Evolutionary conservation across 371 early-diverging fungal species (phyloP).

Genomic region (Parasitella parasitica): DNA sequence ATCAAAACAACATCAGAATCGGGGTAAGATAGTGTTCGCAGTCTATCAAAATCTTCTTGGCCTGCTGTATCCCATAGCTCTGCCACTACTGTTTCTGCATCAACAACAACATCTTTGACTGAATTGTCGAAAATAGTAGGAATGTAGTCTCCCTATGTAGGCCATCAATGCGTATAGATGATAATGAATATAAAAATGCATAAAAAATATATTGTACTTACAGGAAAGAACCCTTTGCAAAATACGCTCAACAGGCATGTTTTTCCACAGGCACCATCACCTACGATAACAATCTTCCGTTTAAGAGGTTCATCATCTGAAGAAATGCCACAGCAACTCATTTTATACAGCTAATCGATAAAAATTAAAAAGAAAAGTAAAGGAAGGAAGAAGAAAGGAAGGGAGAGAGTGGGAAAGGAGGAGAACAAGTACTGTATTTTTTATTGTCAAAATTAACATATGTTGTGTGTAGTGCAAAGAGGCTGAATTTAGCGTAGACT

Average conservation of each 20-base stretch:
- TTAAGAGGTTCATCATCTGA: slow-evolving; percentile 19
- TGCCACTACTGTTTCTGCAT: slow-evolving; percentile 70
- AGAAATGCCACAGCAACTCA: slow-evolving; percentile 17
- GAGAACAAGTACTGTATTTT: neutral
- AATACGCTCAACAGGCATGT: slow-evolving; percentile 63
- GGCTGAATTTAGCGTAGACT: neutral
- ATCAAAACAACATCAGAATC: slow-evolving; percentile 48
- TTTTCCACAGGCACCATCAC: slow-evolving; percentile 72
- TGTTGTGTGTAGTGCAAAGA: neutral
- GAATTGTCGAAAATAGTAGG: slow-evolving; percentile 84
- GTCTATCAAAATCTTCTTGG: slow-evolving; percentile 57
- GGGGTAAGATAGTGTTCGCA: slow-evolving; percentile 48
- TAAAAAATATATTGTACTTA: slow-evolving; percentile 5
- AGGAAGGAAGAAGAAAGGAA: neutral
- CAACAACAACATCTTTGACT: slow-evolving; percentile 71
- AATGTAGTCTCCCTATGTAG: slow-evolving; percentile 24
- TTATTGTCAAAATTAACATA: neutral
- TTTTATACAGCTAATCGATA: neutral
- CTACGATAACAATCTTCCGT: slow-evolving; percentile 72
- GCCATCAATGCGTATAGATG: neutral
- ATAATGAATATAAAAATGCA: neutral
- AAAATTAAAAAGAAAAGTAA: neutral
- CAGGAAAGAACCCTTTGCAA: slow-evolving; percentile 59
- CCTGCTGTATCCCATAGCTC: slow-evolving; percentile 91
- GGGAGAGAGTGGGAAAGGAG: neutral